Evolutionary conservation across 768 basidiomycete genomes (phyloP), one percentile per base, ranked within the genome.

Genomic region (Rhizopogon vesiculosus): DNA sequence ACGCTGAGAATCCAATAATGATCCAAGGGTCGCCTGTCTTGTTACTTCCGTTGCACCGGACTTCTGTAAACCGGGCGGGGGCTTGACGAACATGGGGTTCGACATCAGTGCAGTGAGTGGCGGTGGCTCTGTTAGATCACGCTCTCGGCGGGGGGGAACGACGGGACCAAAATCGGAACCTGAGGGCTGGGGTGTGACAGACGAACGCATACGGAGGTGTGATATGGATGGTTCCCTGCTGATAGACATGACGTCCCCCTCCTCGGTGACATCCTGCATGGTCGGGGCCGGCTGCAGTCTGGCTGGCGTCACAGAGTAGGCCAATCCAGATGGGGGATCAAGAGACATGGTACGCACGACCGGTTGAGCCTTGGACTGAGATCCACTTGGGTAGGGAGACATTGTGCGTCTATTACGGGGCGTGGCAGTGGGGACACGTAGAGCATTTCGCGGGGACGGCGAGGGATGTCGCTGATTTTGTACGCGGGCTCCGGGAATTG

Each of bases 51-150:
- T 53, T 29, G 51, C 29, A 19, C 35, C 48, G 13, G 59, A 56
- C 42, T 63, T 70, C 52, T 63, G 71, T 42, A 54, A 42, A 68
- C 60, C 31, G 28, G 66, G 64, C 5, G 88, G 87, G 0, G 83
- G 78, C 60, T 79, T 86, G 13, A 91, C 78, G 63, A 90, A 91
- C 54, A 79, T 75, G 19, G 89, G 89, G 62, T 87, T 85, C 29
- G 81, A 78, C 56, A 78, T 75, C 41, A 91, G 78, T 51, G 79
- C 59, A 29, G 78, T 76, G 31, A 91, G 68, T 5, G 87, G 78
- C 28, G 89, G 89, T 6, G 89, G 89, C 59, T 89, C 87, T 19
- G 86, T 86, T 35, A 71, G 67, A 59, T 86, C 80, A 61, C 84
- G 72, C 55, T 70, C 72, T 16, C 72, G 71, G 42, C 72, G 69